Conservation (phyloP, 1,284 basidiomycete genomes). For the Takashimella tepidaria region DNA sequence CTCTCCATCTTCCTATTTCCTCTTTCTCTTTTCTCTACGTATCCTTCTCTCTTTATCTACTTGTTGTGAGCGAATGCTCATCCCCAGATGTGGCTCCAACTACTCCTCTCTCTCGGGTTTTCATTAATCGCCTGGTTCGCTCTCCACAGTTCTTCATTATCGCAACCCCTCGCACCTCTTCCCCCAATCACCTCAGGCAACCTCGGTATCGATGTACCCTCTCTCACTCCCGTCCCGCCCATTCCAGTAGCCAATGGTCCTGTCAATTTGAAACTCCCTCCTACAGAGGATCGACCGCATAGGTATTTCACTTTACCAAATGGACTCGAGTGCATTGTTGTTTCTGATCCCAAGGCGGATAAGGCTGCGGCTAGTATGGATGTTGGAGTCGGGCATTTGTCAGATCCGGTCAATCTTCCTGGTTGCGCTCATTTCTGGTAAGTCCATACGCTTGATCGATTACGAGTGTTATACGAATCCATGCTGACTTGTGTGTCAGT, state of each 20-base stretch:
- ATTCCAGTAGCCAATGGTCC: slow-evolving; percentile 37
- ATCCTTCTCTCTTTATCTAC: neutral
- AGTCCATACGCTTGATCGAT: slow-evolving; percentile 3
- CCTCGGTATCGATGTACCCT: neutral
- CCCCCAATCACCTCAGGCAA: neutral
- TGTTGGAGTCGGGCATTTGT: slow-evolving; percentile 90
- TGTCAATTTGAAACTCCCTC: slow-evolving; percentile 56
- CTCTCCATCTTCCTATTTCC: neutral
- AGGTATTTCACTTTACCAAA: slow-evolving; percentile 79
- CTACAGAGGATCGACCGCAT: slow-evolving; percentile 70
- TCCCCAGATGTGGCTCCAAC: neutral
- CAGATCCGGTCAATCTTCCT: slow-evolving; percentile 71
- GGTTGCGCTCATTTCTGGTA: slow-evolving; percentile 49
- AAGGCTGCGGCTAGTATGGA: slow-evolving; percentile 94
- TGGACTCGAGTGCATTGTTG: slow-evolving; percentile 76
- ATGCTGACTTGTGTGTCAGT: slow-evolving; percentile 83
- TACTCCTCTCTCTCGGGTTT: neutral
- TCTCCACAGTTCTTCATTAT: neutral
- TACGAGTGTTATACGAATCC: neutral
- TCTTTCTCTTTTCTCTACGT: neutral
- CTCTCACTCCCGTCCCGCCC: slow-evolving; percentile 29
- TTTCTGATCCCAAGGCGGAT: slow-evolving; percentile 84
- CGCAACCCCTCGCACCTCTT: neutral
- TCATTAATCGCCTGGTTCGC: neutral
- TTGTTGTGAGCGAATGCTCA: neutral